phyloP scores from a whole-genome alignment of 1,284 basidiomycete species.

The Fomitopsis pinicola region DNA sequence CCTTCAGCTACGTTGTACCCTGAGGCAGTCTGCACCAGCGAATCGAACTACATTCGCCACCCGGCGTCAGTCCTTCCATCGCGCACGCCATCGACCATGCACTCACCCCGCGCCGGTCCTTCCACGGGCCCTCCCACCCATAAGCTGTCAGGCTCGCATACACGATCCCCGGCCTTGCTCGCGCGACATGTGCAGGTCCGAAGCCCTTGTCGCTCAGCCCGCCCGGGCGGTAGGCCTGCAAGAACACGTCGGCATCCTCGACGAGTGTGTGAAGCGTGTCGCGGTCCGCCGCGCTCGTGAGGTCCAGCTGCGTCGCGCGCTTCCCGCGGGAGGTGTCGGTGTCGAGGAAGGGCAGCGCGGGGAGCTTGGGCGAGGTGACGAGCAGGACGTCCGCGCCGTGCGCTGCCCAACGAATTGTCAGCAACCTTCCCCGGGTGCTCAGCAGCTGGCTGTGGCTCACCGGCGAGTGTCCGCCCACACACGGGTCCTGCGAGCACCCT shows the following conservation, averaged over 20 bases:
- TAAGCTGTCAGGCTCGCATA: conserved; percentile 57
- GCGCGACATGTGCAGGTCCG: conserved; percentile 37
- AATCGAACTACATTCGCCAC: conserved; percentile 49
- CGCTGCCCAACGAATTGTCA: conserved; percentile 27
- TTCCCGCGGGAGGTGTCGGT: conserved; percentile 64
- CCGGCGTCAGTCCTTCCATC: neutral
- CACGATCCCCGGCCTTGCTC: conserved; percentile 47
- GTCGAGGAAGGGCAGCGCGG: conserved; percentile 51
- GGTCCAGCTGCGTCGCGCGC: conserved; percentile 58
- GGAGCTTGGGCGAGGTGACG: conserved; percentile 53
- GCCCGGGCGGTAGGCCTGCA: conserved; percentile 64
- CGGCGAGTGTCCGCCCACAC: conserved; percentile 52
- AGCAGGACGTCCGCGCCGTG: conserved; percentile 61
- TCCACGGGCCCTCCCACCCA: conserved; percentile 61
- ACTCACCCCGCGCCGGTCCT: conserved; percentile 45
- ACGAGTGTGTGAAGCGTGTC: conserved; percentile 35
- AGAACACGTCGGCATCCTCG: conserved; percentile 50
- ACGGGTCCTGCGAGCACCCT: conserved; percentile 57
- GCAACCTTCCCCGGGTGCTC: neutral
- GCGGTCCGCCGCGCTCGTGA: conserved; percentile 32
- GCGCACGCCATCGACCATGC: conserved; percentile 3
- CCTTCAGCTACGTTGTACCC: conserved; percentile 62
- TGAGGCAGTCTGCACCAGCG: conserved; percentile 60
- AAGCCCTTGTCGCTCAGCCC: conserved; percentile 50
- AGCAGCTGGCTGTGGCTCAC: conserved; percentile 24